A percentile compares a stretch with the other conserved stretches of the same genome.
Conservation (phyloP, 352 stramenopile genomes). For the Phytophthora pseudosyringae region DNA sequence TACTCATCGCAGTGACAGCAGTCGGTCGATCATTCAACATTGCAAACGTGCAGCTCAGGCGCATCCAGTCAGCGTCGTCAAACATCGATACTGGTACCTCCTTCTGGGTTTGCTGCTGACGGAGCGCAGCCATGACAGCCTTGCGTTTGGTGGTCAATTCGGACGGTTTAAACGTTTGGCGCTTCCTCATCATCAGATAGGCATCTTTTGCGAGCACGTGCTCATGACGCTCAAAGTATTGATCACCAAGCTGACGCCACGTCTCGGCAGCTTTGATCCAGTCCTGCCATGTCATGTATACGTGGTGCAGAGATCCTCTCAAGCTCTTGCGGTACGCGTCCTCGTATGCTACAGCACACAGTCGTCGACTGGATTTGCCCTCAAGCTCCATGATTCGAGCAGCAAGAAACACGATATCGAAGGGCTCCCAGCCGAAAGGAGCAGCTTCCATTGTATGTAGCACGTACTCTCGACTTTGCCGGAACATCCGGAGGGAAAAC, state of each 20-base stretch:
- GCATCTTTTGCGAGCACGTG: constrained; percentile 69
- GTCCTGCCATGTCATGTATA: constrained; percentile 53
- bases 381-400: constrained; percentile 68
- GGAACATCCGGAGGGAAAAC: constrained; percentile 62
- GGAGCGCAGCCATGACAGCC: constrained; percentile 33
- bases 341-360: constrained; percentile 72
- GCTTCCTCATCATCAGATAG: constrained; percentile 65
- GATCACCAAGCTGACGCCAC: constrained; percentile 60
- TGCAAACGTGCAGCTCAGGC: constrained; percentile 51
- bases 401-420: constrained; percentile 69
- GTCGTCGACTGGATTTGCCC: constrained; percentile 40
- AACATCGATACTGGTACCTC: constrained; percentile 1
- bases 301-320: constrained; percentile 15
- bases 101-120: constrained; percentile 17
- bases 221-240: constrained; percentile 53
- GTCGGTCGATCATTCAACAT: constrained; percentile 53
- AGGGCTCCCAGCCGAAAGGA: constrained; percentile 54
- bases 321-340: constrained; percentile 62
- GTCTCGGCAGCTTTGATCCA: constrained; percentile 61
- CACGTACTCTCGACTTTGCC: constrained; percentile 73
- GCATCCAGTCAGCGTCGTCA: constrained; percentile 60
- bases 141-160: constrained; percentile 44
- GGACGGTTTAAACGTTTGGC: constrained; percentile 43
- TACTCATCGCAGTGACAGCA: constrained; percentile 32
- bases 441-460: constrained; percentile 61